Conservation (phyloP, 2,329 filamentous ascomycete genomes). For the Sarocladium oryzae region DNA sequence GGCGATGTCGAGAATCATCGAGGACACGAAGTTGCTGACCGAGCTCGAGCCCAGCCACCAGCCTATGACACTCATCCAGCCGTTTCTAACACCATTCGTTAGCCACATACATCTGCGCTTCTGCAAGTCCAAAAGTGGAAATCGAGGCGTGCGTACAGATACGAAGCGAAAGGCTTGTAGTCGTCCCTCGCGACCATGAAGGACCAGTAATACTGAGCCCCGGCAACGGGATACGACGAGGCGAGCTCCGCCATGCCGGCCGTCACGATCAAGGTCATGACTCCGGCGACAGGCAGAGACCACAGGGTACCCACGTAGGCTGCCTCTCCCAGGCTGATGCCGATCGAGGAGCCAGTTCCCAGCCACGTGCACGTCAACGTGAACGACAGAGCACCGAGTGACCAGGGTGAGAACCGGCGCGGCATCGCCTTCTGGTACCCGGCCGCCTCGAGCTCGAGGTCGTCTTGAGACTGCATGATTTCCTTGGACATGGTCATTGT, state of each 20-base stretch:
- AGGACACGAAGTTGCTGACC: slow-evolving; percentile 18
- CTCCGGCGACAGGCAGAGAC: slow-evolving; percentile 19
- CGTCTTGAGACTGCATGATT: slow-evolving; percentile 13
- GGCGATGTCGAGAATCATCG: slow-evolving; percentile 16
- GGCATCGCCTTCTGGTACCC: slow-evolving; percentile 25
- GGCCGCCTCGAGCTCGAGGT: slow-evolving; percentile 23
- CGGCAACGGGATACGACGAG: slow-evolving; percentile 20
- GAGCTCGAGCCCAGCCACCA: slow-evolving; percentile 18
- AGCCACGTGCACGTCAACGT: slow-evolving; percentile 25
- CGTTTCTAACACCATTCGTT: no score
- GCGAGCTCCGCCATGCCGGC: slow-evolving; percentile 21
- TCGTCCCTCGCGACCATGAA: slow-evolving; percentile 18
- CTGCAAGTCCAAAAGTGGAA: neutral
- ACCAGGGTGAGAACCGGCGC: slow-evolving; percentile 22
- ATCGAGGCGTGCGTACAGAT: slow-evolving; percentile 13
- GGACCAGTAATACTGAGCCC: slow-evolving; percentile 22
- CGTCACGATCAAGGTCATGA: slow-evolving; percentile 21
- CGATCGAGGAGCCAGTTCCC: slow-evolving; percentile 22
- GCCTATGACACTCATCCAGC: slow-evolving; percentile 16
- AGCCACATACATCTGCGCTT: no score
- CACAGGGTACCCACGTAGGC: slow-evolving; percentile 20
- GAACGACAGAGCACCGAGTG: slow-evolving; percentile 21
- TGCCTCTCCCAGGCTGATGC: slow-evolving; percentile 20
- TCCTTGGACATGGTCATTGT: neutral
- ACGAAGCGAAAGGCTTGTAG: slow-evolving; percentile 19